Evolutionary conservation across 2,329 filamentous ascomycete genomes (phyloP), one percentile per base, ranked within the genome.

Genomic region (Hymenoscyphus scutula): DNA sequence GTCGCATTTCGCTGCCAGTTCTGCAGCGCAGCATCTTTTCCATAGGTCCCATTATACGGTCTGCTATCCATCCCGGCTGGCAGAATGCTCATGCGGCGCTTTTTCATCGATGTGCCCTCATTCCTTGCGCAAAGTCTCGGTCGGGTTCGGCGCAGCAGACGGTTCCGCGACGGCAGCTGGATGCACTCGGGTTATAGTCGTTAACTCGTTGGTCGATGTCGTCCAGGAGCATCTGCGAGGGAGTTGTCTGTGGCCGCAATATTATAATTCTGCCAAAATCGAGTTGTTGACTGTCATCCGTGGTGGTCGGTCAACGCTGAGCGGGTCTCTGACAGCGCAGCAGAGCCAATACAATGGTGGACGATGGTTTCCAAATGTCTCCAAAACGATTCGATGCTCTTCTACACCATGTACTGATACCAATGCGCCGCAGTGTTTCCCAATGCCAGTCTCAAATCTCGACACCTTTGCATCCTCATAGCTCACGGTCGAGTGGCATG

Each of bases 31-130:
- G 62, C 65, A 54, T 72, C 75, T 72, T 68, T 69, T 56, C 65
- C 68, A 54, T 66, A 56, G 25, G 62, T 59, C 67, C 73, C 74
- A 71, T 74, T 74, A 69, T 74, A 75, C 64, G 73, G 71, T 68
- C 73, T 76, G 73, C 75, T 77, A 70, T 81, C 79, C 79, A 82
- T 81, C 68, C 76, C 77, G 68, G 75, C 74, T 65, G 77, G 76
- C 67, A 76, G 73, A 60, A 76, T 71, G 72, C 75, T 80, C 77
- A 80, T 78, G 51, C 68, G 67, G 63, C 68, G 64, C 58, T 62
- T 67, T 61, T 62, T 64, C 68, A 71, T 72, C 56, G 66, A 69
- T 68, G 58, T 57, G 53, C 56, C 64, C 57, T 66, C 65, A 69
- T 71, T 62, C 62, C 67, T 65, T 62, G 57, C 60, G 55, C 53